These are phyloP conservation scores for Thermothelomyces thermophilus DNA, from an alignment of 2,329 filamentous ascomycete species.

Conservation along the genomic window DNA sequence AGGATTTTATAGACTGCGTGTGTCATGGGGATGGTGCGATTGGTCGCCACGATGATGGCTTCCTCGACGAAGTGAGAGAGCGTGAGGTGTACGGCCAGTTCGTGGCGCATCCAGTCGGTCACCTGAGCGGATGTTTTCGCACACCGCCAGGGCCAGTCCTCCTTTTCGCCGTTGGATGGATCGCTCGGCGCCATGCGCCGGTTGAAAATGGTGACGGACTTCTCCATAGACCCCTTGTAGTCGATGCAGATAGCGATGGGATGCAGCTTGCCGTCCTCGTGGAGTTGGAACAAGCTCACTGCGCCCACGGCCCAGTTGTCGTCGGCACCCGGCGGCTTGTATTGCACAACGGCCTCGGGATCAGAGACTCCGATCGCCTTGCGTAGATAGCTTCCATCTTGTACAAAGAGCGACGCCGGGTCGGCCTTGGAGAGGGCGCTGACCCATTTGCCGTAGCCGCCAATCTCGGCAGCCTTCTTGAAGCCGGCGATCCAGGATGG, in stretches of 20 bases:
- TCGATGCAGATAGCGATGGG: constrained; percentile 44
- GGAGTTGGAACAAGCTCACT: constrained; percentile 39
- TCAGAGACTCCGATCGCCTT: constrained; percentile 29
- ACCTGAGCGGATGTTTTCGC: constrained; percentile 44
- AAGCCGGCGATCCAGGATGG: constrained; percentile 31
- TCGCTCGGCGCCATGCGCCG: constrained; percentile 32
- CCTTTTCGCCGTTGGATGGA: constrained; percentile 29
- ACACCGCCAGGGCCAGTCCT: constrained; percentile 47
- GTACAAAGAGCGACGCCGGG: constrained; percentile 33
- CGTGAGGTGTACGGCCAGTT: constrained; percentile 40
- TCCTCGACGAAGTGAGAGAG: constrained; percentile 43
- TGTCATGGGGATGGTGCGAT: constrained; percentile 35
- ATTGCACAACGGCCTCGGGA: constrained; percentile 25
- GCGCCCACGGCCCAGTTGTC: constrained; percentile 34
- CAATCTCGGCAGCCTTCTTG: constrained; percentile 29
- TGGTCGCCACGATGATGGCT: constrained; percentile 40
- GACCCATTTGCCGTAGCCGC: constrained; percentile 31
- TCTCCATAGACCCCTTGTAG: constrained; percentile 36
- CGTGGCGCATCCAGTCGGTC: constrained; percentile 43
- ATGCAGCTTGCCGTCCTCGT: constrained; percentile 39
- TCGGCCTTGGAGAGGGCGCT: constrained; percentile 27
- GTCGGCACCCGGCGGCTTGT: constrained; percentile 27
- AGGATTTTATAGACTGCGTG: constrained; percentile 40
- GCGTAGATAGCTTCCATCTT: constrained; percentile 40
- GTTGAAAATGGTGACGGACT: constrained; percentile 46